A percentile compares a stretch with the other conserved stretches of the same genome.
Conservation (phyloP, 768 basidiomycete genomes). For the Agaricus subrufescens region DNA sequence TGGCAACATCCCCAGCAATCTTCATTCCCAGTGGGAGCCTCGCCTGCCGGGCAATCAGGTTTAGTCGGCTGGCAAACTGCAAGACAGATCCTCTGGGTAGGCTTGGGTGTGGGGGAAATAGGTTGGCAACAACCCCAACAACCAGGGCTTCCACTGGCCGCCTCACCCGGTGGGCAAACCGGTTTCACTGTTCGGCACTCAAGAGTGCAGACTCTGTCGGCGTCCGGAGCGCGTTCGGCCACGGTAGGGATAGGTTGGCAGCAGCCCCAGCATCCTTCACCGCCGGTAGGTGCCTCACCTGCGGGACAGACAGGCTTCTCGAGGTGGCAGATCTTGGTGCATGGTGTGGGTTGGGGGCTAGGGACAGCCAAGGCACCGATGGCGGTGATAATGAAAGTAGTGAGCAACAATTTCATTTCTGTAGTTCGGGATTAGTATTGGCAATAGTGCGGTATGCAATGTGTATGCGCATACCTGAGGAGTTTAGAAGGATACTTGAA, state of each 20-base stretch:
- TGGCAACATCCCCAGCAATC: constrained; percentile 7
- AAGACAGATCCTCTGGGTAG: neutral
- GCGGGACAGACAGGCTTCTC: neutral
- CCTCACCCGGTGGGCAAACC: neutral
- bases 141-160: neutral
- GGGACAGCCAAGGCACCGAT: neutral
- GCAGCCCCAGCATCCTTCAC: constrained; percentile 8
- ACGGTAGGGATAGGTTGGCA: neutral
- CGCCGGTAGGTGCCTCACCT: neutral
- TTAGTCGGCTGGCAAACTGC: neutral
- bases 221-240: neutral
- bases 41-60: neutral
- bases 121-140: constrained; percentile 8
- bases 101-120: neutral
- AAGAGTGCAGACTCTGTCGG: neutral
- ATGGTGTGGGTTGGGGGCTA: neutral
- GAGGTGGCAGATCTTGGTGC: neutral
- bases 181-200: constrained; percentile 1
- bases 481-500: too few relatives aligned
- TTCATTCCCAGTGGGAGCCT: neutral
- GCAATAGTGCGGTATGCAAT: too few relatives aligned
- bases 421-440: neutral
- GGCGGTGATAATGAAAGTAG: neutral
- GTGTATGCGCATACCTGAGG: too few relatives aligned
- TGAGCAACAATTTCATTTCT: neutral